Evolutionary conservation across 179 eudicot species (phyloP).

Genomic region (Spinacia oleracea): DNA sequence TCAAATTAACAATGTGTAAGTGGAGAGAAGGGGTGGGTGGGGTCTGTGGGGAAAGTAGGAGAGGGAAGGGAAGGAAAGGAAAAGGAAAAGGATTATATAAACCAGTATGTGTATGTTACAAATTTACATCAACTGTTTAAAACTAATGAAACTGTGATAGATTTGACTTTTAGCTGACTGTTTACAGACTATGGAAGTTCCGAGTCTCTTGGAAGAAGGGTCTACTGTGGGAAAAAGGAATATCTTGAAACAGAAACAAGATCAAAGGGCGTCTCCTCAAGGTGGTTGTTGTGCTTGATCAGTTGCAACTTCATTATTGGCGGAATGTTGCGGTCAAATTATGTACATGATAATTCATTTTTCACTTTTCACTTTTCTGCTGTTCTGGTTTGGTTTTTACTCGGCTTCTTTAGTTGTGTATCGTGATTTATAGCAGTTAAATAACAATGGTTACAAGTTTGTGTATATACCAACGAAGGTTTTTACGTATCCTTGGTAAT

Average conservation of each 20-base stretch:
- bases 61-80: too few relatives aligned
- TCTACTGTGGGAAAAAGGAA: conserved; percentile 71
- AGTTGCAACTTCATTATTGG: conserved; percentile 12
- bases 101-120: neutral
- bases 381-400: conserved; percentile 2
- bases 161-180: neutral
- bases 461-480: too few relatives aligned
- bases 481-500: neutral
- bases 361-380: neutral
- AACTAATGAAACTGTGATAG: neutral
- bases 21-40: too few relatives aligned
- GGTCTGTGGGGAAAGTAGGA: too few relatives aligned
- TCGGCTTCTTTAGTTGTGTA: conserved; percentile 1
- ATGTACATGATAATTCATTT: conserved; percentile 22
- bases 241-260: conserved; percentile 76
- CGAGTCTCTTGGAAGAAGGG: conserved; percentile 90
- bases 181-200: conserved; percentile 83
- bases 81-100: too few relatives aligned
- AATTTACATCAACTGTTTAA: neutral
- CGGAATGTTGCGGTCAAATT: neutral
- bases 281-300: conserved; percentile 69
- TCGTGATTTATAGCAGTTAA: neutral
- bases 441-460: conserved; percentile 5
- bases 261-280: conserved; percentile 37
- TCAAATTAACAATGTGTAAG: too few relatives aligned